Percentiles rank a stretch among this genome's conserved stretches.
These are phyloP conservation scores for Suhomyces tanzawaensis DNA, from an alignment of 805 yeast genomes.

Conservation along the genomic window DNA sequence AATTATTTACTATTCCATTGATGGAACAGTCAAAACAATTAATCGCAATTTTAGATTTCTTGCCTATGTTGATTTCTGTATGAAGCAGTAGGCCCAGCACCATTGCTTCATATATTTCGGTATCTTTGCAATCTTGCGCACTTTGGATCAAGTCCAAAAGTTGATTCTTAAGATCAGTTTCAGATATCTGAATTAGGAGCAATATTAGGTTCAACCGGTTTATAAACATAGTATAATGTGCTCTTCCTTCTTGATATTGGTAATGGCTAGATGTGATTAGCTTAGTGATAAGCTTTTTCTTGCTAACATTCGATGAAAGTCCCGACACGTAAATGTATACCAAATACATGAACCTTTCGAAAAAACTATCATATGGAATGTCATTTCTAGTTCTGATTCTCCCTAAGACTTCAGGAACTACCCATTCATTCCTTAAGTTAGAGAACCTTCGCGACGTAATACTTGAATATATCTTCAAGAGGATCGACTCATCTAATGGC, in stretches of 20 bases:
- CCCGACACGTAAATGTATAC: slow-evolving; percentile 32
- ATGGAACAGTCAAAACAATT: slow-evolving; percentile 3
- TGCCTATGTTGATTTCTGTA: slow-evolving; percentile 5
- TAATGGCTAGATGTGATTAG: slow-evolving; percentile 38
- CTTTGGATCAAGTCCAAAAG: slow-evolving; percentile 24
- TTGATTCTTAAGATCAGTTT: slow-evolving; percentile 31
- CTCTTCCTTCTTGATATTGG: slow-evolving; percentile 24
- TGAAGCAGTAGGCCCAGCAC: slow-evolving; percentile 4
- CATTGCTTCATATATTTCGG: slow-evolving; percentile 3
- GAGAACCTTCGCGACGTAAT: slow-evolving; percentile 33
- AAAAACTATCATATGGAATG: slow-evolving; percentile 27
- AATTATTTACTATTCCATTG: slow-evolving; percentile 2
- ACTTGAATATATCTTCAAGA: slow-evolving; percentile 26
- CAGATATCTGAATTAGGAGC: slow-evolving; percentile 33
- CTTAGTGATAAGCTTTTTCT: slow-evolving; percentile 32
- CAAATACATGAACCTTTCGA: slow-evolving; percentile 37
- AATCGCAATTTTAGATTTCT: slow-evolving; percentile 3
- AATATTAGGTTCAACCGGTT: slow-evolving; percentile 38
- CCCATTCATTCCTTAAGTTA: slow-evolving; percentile 35
- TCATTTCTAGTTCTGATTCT: slow-evolving; percentile 24
- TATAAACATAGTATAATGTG: slow-evolving; percentile 29
- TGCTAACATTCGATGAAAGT: slow-evolving; percentile 18
- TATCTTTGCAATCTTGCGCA: slow-evolving; percentile 13
- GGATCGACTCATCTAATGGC: slow-evolving; percentile 35
- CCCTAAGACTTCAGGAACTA: slow-evolving; percentile 21